Base-by-base conservation (phyloP, 306 rosid genomes). In the Senna siamea region DNA sequence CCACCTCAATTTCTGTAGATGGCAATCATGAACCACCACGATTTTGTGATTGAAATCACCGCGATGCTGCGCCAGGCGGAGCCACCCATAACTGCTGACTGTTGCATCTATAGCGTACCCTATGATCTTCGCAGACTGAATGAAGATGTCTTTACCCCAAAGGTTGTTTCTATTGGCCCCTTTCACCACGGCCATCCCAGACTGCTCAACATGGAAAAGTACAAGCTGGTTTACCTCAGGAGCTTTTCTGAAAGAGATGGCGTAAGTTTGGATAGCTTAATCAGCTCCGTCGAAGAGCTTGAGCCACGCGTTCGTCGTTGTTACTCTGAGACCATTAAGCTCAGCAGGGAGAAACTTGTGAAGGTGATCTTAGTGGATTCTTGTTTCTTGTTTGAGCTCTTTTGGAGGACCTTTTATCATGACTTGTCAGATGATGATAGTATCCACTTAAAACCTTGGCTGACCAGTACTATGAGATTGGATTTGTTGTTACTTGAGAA, bases 131-230 rank as follows among this genome's bases (percentile, higher is more conserved):
- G 79, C 56, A 72, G 1, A 7, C 47, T 76, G 30, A 79, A 67
- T 18, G 20, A 61, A 9, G 43, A 83, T 51, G 79, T 79, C 5
- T 79, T 76, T 57, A 72, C 84, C 12, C 87, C 87, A 19, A 75
- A 44, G 18, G 69, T 75, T 55, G 66, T 83, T 71, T 83, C 86
- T 9, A 76, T 79, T 2, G 87, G 87, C 5, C 84, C 82, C 28
- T 62, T 79, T 44, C 77, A 79, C 74, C 69, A 28, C 4, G 0
- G 12, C n/a, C 72, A 55, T 1, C 52, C 50, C 2, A 58, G 34
- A 11, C 66, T 79, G 6, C 71, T 54, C 17, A 79, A 57, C 63
- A 54, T 83, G 72, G 75, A 79, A 50, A 65, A 44, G 0, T 30
- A 72, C 50, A 76, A 83, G 34, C 70, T 53, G 2, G 15, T 20